A percentile compares a stretch with the other conserved stretches of the same genome.
Conservation (phyloP, 2,329 filamentous ascomycete genomes). For the Claviceps lovelessii region DNA sequence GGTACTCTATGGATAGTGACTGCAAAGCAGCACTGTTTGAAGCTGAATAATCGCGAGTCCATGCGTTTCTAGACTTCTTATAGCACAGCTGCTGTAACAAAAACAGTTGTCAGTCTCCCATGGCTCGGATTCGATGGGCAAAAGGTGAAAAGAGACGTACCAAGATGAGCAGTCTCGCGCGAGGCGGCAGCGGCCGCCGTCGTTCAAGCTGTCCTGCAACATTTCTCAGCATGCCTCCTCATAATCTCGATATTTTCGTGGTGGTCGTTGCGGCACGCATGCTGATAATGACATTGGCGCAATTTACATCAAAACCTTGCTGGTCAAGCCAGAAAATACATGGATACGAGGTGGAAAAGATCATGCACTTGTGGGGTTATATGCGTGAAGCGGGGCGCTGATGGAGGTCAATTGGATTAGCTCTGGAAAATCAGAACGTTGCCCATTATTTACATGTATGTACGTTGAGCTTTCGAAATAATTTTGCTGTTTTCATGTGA, state of each 20-base stretch:
- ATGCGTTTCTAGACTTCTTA: background rate
- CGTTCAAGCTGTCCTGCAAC: slow-evolving; percentile 18
- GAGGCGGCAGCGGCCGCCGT: slow-evolving; percentile 14
- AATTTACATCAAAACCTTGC: background rate
- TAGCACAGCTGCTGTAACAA: background rate
- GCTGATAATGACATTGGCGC: background rate
- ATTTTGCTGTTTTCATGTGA: background rate
- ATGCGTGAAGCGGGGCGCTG: slow-evolving; percentile 4
- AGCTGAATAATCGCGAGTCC: background rate
- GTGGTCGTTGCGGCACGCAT: background rate
- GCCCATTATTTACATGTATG: background rate
- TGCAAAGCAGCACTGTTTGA: background rate
- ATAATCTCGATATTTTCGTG: slow-evolving; percentile 13
- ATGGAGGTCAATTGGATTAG: background rate
- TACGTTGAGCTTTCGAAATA: background rate
- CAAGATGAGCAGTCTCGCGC: slow-evolving; percentile 5
- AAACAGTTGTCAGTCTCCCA: background rate
- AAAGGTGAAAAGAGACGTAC: background rate
- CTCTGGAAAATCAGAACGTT: background rate
- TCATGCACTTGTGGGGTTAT: slow-evolving; percentile 1
- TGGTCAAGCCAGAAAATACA: background rate
- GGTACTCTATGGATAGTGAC: background rate
- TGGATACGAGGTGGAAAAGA: background rate
- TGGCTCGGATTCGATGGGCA: background rate
- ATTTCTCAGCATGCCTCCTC: slow-evolving; percentile 24